phyloP scores from a whole-genome alignment of 805 yeast genomes.

The Ogataea kodamae region DNA sequence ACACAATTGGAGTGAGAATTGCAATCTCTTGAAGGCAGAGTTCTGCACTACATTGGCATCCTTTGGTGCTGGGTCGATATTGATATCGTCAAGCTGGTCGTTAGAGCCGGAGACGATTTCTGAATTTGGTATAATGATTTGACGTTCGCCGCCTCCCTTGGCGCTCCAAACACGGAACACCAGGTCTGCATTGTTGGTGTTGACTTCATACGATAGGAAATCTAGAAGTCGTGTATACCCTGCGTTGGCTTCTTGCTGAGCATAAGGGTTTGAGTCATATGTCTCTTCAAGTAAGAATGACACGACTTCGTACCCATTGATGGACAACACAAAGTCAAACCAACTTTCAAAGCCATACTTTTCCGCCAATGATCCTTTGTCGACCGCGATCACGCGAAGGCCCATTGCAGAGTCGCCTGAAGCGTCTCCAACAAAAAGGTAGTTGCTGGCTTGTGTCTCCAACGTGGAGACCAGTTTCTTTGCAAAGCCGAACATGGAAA shows the following conservation, averaged over 20 bases:
- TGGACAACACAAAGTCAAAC: conserved; percentile 82
- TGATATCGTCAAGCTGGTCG: conserved; percentile 30
- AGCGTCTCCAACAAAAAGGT: conserved; percentile 19
- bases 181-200: conserved; percentile 31
- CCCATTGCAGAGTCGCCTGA: conserved; percentile 41
- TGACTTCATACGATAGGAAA: conserved; percentile 28
- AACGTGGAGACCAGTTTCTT: conserved; percentile 55
- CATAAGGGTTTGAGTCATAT: conserved; percentile 28
- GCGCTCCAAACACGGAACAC: conserved; percentile 77
- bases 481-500: conserved; percentile 57
- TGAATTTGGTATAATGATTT: conserved; percentile 33
- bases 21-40: conserved; percentile 48
- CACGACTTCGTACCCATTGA: conserved; percentile 66
- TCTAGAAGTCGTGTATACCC: conserved; percentile 23
- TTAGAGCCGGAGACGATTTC: conserved; percentile 22
- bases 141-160: conserved; percentile 66
- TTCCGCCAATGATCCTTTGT: conserved; percentile 43
- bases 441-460: conserved; percentile 36
- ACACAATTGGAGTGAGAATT: conserved; percentile 72
- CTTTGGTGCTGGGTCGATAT: conserved; percentile 16
- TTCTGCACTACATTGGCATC: conserved; percentile 26
- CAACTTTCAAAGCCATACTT: conserved; percentile 68
- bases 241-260: conserved; percentile 12
- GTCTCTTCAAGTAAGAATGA: conserved; percentile 21
- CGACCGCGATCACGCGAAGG: conserved; percentile 53